These are phyloP conservation scores for Didymella sp. DNA, from an alignment of 2,329 filamentous ascomycete species.

Conservation along the genomic window DNA sequence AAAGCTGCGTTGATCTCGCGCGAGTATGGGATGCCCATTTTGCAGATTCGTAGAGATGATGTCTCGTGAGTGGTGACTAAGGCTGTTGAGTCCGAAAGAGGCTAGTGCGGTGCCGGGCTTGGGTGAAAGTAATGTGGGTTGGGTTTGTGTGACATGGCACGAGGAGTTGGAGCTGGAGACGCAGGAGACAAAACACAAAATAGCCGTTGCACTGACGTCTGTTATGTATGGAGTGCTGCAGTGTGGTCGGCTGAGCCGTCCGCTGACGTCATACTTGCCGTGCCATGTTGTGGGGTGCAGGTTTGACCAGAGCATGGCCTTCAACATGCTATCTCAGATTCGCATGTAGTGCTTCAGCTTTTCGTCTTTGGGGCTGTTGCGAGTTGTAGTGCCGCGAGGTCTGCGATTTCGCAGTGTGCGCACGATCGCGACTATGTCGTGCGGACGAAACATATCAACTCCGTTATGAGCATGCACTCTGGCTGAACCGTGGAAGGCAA, in stretches of 20 bases:
- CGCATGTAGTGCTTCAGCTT: too few relatives aligned
- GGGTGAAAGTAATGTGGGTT: neutral
- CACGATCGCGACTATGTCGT: too few relatives aligned
- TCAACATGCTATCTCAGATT: too few relatives aligned
- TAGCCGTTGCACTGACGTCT: neutral
- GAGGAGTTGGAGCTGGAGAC: neutral
- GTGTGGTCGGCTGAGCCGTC: constrained; percentile 2
- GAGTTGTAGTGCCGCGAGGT: too few relatives aligned
- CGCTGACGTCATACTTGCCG: constrained; percentile 31
- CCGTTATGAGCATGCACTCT: too few relatives aligned
- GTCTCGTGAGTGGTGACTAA: too few relatives aligned
- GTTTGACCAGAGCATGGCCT: too few relatives aligned
- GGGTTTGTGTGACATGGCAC: neutral
- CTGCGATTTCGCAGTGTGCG: too few relatives aligned
- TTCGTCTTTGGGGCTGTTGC: too few relatives aligned
- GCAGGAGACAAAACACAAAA: neutral
- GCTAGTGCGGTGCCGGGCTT: neutral
- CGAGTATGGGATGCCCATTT: constrained; percentile 62
- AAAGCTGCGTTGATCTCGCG: constrained; percentile 61
- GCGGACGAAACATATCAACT: too few relatives aligned
- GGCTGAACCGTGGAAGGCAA: too few relatives aligned
- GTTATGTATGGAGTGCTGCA: constrained; percentile 9
- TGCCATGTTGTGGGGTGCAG: too few relatives aligned
- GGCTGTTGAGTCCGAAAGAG: neutral
- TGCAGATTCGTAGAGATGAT: constrained; percentile 8